Evolutionary conservation across 2,329 filamentous ascomycete species (phyloP).

Genomic region (Colletotrichum lentis): DNA sequence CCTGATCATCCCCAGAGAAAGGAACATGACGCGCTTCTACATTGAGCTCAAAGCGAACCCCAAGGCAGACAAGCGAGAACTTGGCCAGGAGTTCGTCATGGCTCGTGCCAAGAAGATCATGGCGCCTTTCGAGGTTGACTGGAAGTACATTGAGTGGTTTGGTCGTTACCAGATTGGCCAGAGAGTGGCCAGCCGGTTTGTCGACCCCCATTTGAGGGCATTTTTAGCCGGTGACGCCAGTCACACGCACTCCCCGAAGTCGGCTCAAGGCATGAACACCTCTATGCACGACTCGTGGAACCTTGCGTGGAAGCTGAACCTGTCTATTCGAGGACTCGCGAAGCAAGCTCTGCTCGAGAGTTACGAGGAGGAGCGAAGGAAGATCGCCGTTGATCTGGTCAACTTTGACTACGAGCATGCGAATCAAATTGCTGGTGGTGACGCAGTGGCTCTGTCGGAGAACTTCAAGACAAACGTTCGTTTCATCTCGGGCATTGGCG

Average conservation of each 20-base stretch:
- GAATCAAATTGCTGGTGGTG: conserved; percentile 67
- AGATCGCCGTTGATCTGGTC: conserved; percentile 66
- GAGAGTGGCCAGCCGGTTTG: conserved; percentile 74
- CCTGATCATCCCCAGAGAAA: conserved; percentile 76
- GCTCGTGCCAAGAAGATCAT: conserved; percentile 69
- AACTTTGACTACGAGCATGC: conserved; percentile 67
- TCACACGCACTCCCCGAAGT: conserved; percentile 77
- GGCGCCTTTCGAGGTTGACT: conserved; percentile 64
- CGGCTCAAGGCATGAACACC: conserved; percentile 73
- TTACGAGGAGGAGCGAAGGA: conserved; percentile 70
- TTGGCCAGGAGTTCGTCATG: conserved; percentile 75
- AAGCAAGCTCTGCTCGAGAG: conserved; percentile 64
- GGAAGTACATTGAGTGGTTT: conserved; percentile 74
- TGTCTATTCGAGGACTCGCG: conserved; percentile 64
- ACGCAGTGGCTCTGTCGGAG: conserved; percentile 68
- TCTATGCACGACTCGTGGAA: conserved; percentile 71
- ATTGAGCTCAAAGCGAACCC: conserved; percentile 62
- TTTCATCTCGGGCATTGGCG: conserved; percentile 77
- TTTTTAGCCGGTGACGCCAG: conserved; percentile 76
- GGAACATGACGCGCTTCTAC: conserved; percentile 74
- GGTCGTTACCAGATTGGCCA: conserved; percentile 76
- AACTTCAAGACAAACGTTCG: conserved; percentile 76
- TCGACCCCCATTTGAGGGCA: conserved; percentile 66
- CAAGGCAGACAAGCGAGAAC: conserved; percentile 52
- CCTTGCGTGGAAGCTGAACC: conserved; percentile 60